Conservation (phyloP, 2,329 filamentous ascomycete genomes). For the Madurella fahalii region DNA sequence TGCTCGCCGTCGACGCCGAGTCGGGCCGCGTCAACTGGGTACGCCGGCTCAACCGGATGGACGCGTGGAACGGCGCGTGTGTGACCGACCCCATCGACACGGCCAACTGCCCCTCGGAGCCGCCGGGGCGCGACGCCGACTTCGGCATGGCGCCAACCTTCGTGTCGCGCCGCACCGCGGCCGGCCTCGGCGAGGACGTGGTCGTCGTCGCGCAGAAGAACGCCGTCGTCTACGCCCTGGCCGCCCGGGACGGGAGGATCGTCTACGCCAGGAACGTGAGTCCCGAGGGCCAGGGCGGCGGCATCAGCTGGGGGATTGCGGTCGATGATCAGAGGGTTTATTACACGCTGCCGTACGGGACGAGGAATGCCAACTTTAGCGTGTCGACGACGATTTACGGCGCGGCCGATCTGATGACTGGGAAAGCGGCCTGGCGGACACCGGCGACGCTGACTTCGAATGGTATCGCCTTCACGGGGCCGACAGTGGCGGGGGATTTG, state of each 20-base stretch:
- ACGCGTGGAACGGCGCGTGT: constrained; percentile 25
- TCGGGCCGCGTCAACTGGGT: constrained; percentile 28
- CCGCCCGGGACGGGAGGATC: constrained; percentile 11
- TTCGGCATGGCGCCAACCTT: constrained; percentile 30
- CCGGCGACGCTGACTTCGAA: not conserved
- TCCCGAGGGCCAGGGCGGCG: constrained; percentile 27
- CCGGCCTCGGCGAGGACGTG: constrained; percentile 20
- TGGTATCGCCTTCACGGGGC: not conserved
- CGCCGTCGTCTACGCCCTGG: constrained; percentile 28
- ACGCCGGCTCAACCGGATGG: constrained; percentile 21
- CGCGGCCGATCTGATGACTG: not conserved
- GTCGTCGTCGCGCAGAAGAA: constrained; percentile 33
- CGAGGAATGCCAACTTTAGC: not conserved
- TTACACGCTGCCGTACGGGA: constrained; percentile 21
- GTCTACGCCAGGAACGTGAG: constrained; percentile 22
- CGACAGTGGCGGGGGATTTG: constrained; percentile 15
- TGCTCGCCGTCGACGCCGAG: constrained; percentile 27
- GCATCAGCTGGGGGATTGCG: constrained; percentile 32
- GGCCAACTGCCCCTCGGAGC: constrained; percentile 9
- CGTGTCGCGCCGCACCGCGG: constrained; percentile 20
- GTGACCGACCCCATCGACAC: not conserved
- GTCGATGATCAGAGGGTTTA: constrained; percentile 29
- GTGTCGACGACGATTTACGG: not conserved
- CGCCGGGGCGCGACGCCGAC: constrained; percentile 22
- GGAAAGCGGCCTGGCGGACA: constrained; percentile 1